Base-by-base conservation (phyloP, 345 rosid species). In the Melaleuca alternifolia region DNA sequence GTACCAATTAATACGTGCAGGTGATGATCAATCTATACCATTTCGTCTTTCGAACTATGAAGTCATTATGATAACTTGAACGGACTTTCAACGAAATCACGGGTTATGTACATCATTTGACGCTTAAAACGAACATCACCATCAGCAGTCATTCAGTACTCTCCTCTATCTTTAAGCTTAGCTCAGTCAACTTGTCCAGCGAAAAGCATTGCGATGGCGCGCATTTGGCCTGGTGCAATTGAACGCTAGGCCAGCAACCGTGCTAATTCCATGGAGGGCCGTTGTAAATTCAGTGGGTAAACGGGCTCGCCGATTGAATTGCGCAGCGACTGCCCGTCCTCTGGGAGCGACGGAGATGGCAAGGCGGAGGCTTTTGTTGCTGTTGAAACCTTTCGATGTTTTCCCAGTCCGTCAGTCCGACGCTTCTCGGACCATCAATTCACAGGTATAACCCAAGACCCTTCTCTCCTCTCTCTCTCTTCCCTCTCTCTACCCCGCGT, bases 301-400 rank as follows among this genome's bases (percentile, higher is more conserved):
- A 65, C 77, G 44, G 77, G 76, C 6, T 52, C 54, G 6, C 48
- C 48, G 6, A 16, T 71, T 37, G 26, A 18, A 71, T 0, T 71
- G 79, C 24, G 3, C 13, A 5, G 26, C 79, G 11, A 6, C 48
- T 33, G 79, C 21, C 8, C 48, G 23, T 33, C 11, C 79, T 71
- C 46, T 20, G 13, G 37, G 79, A 65, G 46, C 48, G 24, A 71
- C 79, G 5, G 18, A 28, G 30, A 82, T 82, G 84, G 84, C 53
- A 9, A 82, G 54, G 54, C 21, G 54, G 88, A 93, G 91, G 91
- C 91, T 97, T 75, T 51, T 97, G 89, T 87, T 97, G 90, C 91
- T 97, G 56, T 86, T 96, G 92, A 97, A 96, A 89, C 99, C 99
- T 50, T 92, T 92, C 56, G 95, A 97, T 86, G 90, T 93, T 6